Evolutionary conservation across 176 grass and related monocot genomes (phyloP), one percentile per base, ranked within the genome.

Genomic region (Triticum dicoccoides): DNA sequence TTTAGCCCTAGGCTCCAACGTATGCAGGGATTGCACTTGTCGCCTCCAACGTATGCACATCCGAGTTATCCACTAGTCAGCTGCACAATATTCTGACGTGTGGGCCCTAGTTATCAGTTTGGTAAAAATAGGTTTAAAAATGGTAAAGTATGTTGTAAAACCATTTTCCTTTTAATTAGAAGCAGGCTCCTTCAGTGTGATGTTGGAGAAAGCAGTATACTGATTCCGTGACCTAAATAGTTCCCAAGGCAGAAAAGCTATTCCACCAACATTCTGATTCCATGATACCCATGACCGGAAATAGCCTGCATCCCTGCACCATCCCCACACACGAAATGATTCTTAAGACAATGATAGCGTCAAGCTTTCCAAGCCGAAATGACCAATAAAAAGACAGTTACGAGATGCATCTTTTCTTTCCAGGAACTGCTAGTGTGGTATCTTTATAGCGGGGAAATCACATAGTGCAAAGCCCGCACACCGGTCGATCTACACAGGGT

Each of bases 191-290:
- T 18, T 54, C 15, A 71, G 39, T 23, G 23, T 11, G 30, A 64
- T 61, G 83, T 86, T 86, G 38, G 45, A 30, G 78, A 75, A 87
- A 83, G 21, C 51, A 56, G 11, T 15, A 9, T 64, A 27, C 45
- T 11, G 72, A 79, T 86, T 54, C 47, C 64, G 38, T 42, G 33
- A 21, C 44, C 54, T 6, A 77, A 56, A 78, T 69, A 54, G 62
- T 30, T 39, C 65, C 5, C 11, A 64, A 47, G 49, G 63, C 71
- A 30, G 24, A 23, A 84, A 90, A 61, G 84, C 68, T 73, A 34
- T 79, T 64, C 29, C 74, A 70, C 25, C 74, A 82, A 33, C 52
- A 69, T 73, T 59, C 41, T n/a, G 80, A 79, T 87, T 83, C 80
- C 8, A 8, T 47, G 62, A 20, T 24, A 80, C 38, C 24, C 14